These are phyloP conservation scores for Candida sakaeoensis DNA, from an alignment of 805 yeast genomes.

Conservation along the genomic window DNA sequence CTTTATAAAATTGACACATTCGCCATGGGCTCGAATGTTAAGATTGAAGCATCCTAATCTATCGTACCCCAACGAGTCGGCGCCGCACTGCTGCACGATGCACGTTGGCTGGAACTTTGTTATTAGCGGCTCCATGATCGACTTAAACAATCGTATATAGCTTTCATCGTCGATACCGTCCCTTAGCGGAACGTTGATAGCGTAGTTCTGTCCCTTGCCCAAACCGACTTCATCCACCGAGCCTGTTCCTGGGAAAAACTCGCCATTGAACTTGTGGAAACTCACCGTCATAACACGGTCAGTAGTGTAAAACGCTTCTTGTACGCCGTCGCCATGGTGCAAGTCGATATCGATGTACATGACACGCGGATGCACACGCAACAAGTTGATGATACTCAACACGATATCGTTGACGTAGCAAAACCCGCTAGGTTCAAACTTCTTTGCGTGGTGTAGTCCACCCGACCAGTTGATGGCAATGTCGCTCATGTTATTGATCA, in stretches of 20 bases:
- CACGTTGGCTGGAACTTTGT: conserved; percentile 90
- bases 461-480: conserved; percentile 97
- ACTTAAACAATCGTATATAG: conserved; percentile 70
- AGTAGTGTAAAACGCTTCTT: conserved; percentile 92
- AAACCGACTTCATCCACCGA: conserved; percentile 85
- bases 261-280: conserved; percentile 90
- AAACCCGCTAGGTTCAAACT: conserved; percentile 90
- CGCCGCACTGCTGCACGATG: conserved; percentile 95
- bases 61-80: conserved; percentile 92
- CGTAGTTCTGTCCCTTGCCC: conserved; percentile 83
- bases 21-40: conserved; percentile 91
- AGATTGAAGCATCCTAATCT: conserved; percentile 91
- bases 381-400: conserved; percentile 75
- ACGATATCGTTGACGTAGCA: conserved; percentile 96
- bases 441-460: conserved; percentile 95
- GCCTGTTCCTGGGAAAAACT: conserved; percentile 97
- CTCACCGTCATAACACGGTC: conserved; percentile 96
- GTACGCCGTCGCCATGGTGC: conserved; percentile 98
- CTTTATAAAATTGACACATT: conserved; percentile 86
- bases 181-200: conserved; percentile 86
- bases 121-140: conserved; percentile 86
- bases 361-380: conserved; percentile 88
- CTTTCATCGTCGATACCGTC: conserved; percentile 96
- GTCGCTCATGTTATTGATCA: conserved; percentile 83
- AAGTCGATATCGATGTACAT: conserved; percentile 91